phyloP scores from a whole-genome alignment of 2,329 filamentous ascomycete genomes.

The Trichophyton benhamiae region DNA sequence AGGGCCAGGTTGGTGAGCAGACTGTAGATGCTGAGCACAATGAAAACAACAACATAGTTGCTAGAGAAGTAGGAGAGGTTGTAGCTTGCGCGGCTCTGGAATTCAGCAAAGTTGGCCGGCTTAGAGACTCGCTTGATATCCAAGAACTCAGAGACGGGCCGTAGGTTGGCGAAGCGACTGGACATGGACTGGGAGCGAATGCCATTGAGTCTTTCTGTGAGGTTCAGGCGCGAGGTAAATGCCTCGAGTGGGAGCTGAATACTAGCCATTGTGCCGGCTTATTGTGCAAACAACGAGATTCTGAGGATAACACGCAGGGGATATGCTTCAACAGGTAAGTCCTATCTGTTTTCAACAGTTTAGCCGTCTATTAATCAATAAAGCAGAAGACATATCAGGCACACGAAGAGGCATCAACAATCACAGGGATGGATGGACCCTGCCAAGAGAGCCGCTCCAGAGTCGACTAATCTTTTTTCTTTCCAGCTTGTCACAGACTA shows the following conservation, averaged over 20 bases:
- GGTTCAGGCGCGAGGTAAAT: constrained; percentile 79
- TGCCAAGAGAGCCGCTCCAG: not conserved
- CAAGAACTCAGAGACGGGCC: constrained; percentile 83
- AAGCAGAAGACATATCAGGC: not conserved
- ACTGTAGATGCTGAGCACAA: constrained; percentile 92
- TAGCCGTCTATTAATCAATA: not conserved
- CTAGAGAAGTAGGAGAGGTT: constrained; percentile 94
- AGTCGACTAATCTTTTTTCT: not conserved
- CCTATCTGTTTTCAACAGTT: not conserved
- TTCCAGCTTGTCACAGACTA: not conserved
- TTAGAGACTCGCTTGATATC: constrained; percentile 94
- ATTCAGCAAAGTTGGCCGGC: constrained; percentile 78
- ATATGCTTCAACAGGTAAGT: not conserved
- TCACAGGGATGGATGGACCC: not conserved
- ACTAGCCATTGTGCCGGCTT: constrained; percentile 53
- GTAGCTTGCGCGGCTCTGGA: constrained; percentile 90
- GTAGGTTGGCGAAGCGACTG: constrained; percentile 81
- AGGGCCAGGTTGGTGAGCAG: constrained; percentile 76
- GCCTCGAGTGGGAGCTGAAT: constrained; percentile 88
- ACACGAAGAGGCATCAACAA: not conserved
- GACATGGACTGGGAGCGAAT: constrained; percentile 67
- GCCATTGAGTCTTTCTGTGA: constrained; percentile 71
- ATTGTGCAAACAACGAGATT: not conserved
- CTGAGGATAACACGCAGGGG: not conserved
- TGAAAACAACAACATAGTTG: constrained; percentile 91